Percentiles rank a stretch among this genome's conserved stretches.
Conservation (phyloP, 2,329 filamentous ascomycete species). For the Truncatella angustata region DNA sequence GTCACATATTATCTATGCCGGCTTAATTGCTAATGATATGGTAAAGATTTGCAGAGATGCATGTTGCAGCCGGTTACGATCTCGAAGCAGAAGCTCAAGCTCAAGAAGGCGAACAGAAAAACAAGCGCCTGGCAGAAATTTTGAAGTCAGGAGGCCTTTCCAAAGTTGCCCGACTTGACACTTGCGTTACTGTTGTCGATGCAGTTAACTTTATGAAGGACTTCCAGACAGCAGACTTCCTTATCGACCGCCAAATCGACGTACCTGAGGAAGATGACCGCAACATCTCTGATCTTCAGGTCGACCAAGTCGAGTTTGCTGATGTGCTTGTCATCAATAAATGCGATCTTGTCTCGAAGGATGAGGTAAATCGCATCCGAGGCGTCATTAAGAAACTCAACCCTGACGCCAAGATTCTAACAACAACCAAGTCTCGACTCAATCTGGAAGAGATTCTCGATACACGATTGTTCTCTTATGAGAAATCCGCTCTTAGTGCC, state of each 20-base stretch:
- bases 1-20: no score
- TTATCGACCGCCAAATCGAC: constrained; percentile 54
- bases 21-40: constrained; percentile 37
- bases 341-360: constrained; percentile 39
- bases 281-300: constrained; percentile 72
- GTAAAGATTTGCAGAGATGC: constrained; percentile 30
- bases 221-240: constrained; percentile 67
- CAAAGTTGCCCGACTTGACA: constrained; percentile 65
- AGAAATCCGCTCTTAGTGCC: constrained; percentile 30
- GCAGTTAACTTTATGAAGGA: constrained; percentile 71
- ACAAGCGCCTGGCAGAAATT: constrained; percentile 24
- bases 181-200: constrained; percentile 71
- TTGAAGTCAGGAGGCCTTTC: constrained; percentile 58
- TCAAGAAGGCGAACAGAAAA: constrained; percentile 18
- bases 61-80: constrained; percentile 21
- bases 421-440: constrained; percentile 39
- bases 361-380: constrained; percentile 30
- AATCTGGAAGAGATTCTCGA: constrained; percentile 63
- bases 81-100: constrained; percentile 22
- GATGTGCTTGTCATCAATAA: constrained; percentile 74
- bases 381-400: constrained; percentile 62
- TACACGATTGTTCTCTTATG: constrained; percentile 63
- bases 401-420: constrained; percentile 62
- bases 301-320: constrained; percentile 76
- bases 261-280: constrained; percentile 67